phyloP scores from a whole-genome alignment of 163 green algal genomes.

The Scenedesmus sp. region DNA sequence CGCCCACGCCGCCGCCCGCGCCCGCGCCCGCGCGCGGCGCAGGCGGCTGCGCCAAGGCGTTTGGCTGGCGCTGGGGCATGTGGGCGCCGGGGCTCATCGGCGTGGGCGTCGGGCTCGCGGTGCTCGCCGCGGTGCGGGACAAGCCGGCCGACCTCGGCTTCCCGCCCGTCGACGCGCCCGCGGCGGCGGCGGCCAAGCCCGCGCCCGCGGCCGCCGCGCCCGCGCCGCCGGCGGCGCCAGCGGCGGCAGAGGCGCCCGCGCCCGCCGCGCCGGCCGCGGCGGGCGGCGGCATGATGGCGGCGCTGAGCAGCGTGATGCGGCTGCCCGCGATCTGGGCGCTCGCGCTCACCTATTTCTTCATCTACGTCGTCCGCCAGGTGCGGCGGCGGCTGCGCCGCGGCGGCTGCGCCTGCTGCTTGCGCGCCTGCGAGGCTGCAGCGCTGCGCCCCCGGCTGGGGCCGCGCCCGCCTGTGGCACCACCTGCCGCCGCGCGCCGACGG shows the following conservation, averaged over 20 bases:
- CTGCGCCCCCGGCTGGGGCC: too few species aligned
- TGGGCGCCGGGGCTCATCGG: constrained; percentile 87
- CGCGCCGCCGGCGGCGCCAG: not conserved
- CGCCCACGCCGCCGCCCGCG: too few species aligned
- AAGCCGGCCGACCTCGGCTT: constrained; percentile 31
- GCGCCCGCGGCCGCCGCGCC: not conserved
- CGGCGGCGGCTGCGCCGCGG: not conserved
- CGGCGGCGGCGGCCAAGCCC: not conserved
- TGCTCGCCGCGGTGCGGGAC: constrained; percentile 48
- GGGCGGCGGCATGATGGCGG: constrained; percentile 36
- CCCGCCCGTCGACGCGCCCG: constrained; percentile 19
- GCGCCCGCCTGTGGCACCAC: too few species aligned
- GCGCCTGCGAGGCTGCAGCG: too few species aligned
- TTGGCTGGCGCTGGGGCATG: constrained; percentile 87
- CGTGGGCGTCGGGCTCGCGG: constrained; percentile 64
- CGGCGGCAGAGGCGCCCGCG: too few species aligned
- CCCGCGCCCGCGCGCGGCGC: not conserved
- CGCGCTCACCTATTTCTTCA: constrained; percentile 80
- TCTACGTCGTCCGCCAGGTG: constrained; percentile 54
- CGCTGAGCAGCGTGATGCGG: constrained; percentile 62
- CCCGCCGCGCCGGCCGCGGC: not conserved
- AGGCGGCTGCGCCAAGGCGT: constrained; percentile 52
- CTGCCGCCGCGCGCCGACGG: too few species aligned
- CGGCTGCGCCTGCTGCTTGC: not conserved
- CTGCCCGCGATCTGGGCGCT: constrained; percentile 70